Evolutionary conservation across 1,139 yeast genomes (phyloP).

Genomic region (Debaryomyces coudertii): DNA sequence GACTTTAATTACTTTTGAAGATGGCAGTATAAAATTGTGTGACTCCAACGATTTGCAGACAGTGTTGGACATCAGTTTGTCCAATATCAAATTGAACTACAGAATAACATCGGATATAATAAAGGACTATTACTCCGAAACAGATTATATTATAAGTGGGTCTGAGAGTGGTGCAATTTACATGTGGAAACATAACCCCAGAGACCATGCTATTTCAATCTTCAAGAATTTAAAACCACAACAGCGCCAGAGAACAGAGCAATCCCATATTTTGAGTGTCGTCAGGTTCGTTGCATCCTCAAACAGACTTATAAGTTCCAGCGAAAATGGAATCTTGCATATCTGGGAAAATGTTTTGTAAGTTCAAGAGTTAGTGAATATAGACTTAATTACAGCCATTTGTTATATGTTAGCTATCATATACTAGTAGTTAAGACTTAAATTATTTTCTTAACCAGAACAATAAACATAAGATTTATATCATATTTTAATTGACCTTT

Average conservation of each 20-base stretch:
- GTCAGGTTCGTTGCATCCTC: slow-evolving; percentile 17
- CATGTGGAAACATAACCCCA: slow-evolving; percentile 12
- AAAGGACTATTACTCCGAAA: slow-evolving; percentile 14
- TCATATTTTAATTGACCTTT: too few relatives aligned
- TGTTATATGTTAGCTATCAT: too few relatives aligned
- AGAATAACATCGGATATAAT: slow-evolving; percentile 14
- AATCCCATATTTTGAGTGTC: slow-evolving; percentile 15
- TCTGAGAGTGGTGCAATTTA: slow-evolving; percentile 18
- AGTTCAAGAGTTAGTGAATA: not conserved
- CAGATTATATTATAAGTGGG: slow-evolving; percentile 18
- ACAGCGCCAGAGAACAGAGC: not conserved
- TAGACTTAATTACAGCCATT: too few relatives aligned
- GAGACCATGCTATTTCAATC: not conserved
- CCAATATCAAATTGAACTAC: slow-evolving; percentile 9
- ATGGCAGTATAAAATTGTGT: slow-evolving; percentile 17
- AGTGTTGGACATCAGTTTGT: slow-evolving; percentile 1
- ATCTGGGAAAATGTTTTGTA: slow-evolving; percentile 27
- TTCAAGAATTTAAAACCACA: slow-evolving; percentile 1
- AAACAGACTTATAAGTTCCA: slow-evolving; percentile 23
- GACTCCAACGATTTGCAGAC: slow-evolving; percentile 9
- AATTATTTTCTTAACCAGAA: too few relatives aligned
- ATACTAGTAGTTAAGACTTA: too few relatives aligned
- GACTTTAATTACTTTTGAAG: slow-evolving; percentile 17
- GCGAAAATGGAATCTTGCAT: slow-evolving; percentile 26
- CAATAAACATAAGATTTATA: too few relatives aligned